Base-by-base conservation (phyloP, 805 yeast genomes). In the Kregervanrija pseudodelftensis region DNA sequence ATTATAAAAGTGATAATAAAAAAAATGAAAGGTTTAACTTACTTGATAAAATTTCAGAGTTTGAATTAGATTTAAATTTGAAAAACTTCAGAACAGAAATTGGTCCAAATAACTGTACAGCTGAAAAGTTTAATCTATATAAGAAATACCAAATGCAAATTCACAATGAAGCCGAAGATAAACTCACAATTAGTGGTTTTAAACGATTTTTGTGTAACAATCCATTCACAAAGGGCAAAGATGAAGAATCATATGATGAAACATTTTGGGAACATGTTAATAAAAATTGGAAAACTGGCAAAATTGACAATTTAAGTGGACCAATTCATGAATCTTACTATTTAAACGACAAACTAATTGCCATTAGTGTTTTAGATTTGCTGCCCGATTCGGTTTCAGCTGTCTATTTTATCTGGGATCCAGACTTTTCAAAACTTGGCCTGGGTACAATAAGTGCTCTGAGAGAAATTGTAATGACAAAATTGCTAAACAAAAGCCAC, bases 361-460 rank as follows among this genome's bases (percentile, higher is more conserved):
- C 91, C 1, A 64, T 89, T 33, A 85, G 85, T 0, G 86, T 89
- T 1, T 57, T 84, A 30, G 97, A 89, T 61, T 65, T 89, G 15
- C 61, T 90, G 32, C 95, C 95, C 0, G 61, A 76, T 22, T 83
- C 86, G 0, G 60, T 90, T 0, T 87, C 96, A 0, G 80, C 95
- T 0, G 90, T 90, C 1, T 89, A 90, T 59, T 85, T 90, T 58
- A 78, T 89, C 11, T 87, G 93, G 85, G 90, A 88, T 57, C 93
- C 95, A 0, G 90, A 80, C 43, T 82, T 71, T 57, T 79, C 81
- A 4, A 70, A 76, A 42, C 65, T 80, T 52, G 82, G 86, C 0
- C 60, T 89, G 30, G 97, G 97, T 0, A 86, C 86, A 22, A 59
- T 89, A 2, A 80, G 89, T 48, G 91, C 86, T 0, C 55, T 88